Evolutionary conservation across 2,329 filamentous ascomycete species (phyloP).

Genomic region (Colletotrichum destructivum): DNA sequence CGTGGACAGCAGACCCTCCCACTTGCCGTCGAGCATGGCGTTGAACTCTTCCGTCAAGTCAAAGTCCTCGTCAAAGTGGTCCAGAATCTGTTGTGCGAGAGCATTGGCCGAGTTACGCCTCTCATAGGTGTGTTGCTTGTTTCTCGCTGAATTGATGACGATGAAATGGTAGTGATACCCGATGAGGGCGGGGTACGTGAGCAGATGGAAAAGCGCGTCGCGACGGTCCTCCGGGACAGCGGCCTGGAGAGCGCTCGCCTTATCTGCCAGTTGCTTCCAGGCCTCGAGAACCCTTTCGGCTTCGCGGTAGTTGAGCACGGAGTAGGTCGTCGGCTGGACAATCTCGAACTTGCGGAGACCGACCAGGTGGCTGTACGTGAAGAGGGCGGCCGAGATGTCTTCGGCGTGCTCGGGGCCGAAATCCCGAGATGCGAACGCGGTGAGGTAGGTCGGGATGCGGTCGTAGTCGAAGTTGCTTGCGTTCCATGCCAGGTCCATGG

Average conservation of each 20-base stretch:
- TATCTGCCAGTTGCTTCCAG: conserved; percentile 65
- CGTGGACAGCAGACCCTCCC: conserved; percentile 68
- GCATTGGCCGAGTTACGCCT: conserved; percentile 69
- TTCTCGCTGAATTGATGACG: conserved; percentile 64
- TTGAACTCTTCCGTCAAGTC: conserved; percentile 62
- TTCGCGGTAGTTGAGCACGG: conserved; percentile 75
- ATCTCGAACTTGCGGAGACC: conserved; percentile 75
- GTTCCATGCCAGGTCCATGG: conserved; percentile 72
- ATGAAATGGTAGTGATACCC: conserved; percentile 70
- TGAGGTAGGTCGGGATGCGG: conserved; percentile 62
- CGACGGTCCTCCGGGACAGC: conserved; percentile 57
- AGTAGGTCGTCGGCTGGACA: conserved; percentile 71
- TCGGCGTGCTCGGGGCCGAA: conserved; percentile 65
- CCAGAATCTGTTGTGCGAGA: conserved; percentile 57
- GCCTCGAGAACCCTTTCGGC: conserved; percentile 70
- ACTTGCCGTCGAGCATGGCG: conserved; percentile 62
- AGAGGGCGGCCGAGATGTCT: conserved; percentile 65
- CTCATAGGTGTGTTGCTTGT: conserved; percentile 67
- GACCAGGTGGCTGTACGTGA: conserved; percentile 61
- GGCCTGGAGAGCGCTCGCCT: conserved; percentile 63
- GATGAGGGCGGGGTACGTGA: conserved; percentile 73
- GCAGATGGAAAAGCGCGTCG: conserved; percentile 71
- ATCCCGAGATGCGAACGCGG: conserved; percentile 67
- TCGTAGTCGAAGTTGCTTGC: conserved; percentile 61
- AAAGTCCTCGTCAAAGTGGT: conserved; percentile 61